Evolutionary conservation across 805 yeast species (phyloP).

Genomic region (Candida peoriensis): DNA sequence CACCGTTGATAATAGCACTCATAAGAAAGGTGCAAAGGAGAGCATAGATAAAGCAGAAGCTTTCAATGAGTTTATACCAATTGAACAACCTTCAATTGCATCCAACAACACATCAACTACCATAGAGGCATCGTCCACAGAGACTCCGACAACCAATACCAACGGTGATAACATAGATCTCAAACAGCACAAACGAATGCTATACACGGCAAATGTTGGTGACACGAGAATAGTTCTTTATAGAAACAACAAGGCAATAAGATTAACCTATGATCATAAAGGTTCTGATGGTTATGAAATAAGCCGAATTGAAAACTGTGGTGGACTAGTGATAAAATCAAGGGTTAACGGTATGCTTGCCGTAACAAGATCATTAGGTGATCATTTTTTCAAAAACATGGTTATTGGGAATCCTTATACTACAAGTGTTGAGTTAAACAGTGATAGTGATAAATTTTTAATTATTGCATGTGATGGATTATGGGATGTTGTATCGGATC

Average conservation of each 20-base stretch:
- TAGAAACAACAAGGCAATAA: conserved; percentile 66
- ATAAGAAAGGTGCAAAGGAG: conserved; percentile 3
- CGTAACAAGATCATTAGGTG: conserved; percentile 90
- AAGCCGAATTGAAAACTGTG: conserved; percentile 66
- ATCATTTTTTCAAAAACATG: conserved; percentile 81
- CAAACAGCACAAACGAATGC: conserved; percentile 56
- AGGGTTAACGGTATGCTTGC: conserved; percentile 96
- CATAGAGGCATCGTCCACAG: background rate
- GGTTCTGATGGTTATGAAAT: conserved; percentile 79
- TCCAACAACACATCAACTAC: background rate
- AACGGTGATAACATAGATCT: conserved; percentile 19
- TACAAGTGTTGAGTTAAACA: conserved; percentile 69
- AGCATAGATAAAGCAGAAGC: conserved; percentile 1
- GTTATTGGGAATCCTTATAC: conserved; percentile 92
- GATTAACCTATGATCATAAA: conserved; percentile 91
- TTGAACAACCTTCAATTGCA: background rate
- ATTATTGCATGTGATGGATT: conserved; percentile 95
- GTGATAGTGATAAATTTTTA: conserved; percentile 62
- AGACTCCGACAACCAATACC: too few relatives aligned
- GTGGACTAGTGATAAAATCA: conserved; percentile 85
- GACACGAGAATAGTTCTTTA: conserved; percentile 82
- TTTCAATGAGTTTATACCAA: background rate
- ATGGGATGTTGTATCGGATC: conserved; percentile 92
- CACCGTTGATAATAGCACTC: conserved; percentile 2
- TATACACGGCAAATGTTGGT: conserved; percentile 93